A percentile compares a stretch with the other conserved stretches of the same genome.
Evolutionary conservation across 257 asterid genomes (phyloP).

Genomic region (Orobanche coerulescens): DNA sequence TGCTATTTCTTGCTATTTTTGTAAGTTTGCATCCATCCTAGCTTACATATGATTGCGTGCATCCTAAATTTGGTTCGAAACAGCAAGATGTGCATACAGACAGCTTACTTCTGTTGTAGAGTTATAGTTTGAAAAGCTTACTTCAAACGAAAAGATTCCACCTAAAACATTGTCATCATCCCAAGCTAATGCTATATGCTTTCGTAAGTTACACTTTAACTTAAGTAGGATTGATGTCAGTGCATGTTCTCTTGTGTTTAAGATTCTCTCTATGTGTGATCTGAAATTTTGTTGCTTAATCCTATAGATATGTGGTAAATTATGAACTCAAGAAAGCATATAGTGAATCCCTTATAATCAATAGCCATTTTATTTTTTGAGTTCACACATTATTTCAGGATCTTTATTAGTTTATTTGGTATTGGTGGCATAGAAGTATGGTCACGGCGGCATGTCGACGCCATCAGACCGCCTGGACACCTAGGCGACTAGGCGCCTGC

Average conservation of each 20-base stretch:
- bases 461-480: too few species aligned
- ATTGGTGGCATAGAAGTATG: not conserved
- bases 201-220: not conserved
- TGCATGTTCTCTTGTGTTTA: not conserved
- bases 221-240: not conserved
- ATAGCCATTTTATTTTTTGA: not conserved
- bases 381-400: not conserved
- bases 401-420: not conserved
- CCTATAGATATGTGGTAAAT: not conserved
- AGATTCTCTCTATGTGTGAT: not conserved
- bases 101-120: not conserved
- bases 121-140: constrained; percentile 9
- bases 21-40: not conserved
- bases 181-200: not conserved
- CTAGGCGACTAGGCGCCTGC: too few species aligned
- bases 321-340: constrained; percentile 13
- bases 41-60: not conserved
- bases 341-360: not conserved
- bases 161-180: not conserved
- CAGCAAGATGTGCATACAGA: not conserved
- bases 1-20: constrained; percentile 8
- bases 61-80: not conserved
- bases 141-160: not conserved
- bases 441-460: too few species aligned
- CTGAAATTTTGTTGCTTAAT: constrained; percentile 2